Conservation (phyloP, 2,329 filamentous ascomycete genomes). For the Ceratocystis ficicola region DNA sequence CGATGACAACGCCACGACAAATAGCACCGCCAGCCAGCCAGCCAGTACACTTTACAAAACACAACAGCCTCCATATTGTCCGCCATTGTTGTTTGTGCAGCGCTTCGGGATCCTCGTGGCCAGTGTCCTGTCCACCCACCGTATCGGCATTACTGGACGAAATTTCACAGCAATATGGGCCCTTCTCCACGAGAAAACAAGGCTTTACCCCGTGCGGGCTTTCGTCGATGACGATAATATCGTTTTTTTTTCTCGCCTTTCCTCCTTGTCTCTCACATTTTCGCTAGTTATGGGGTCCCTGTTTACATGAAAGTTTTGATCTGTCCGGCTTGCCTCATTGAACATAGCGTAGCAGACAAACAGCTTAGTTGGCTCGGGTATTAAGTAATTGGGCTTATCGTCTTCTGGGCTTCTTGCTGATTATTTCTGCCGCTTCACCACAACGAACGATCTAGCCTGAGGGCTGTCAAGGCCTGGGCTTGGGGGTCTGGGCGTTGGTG, state of each 20-base stretch:
- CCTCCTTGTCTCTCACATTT: not conserved
- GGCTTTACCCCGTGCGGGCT: not conserved
- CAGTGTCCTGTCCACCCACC: conserved; percentile 8
- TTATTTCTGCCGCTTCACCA: too few species aligned
- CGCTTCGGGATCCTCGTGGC: not conserved
- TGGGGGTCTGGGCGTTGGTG: too few species aligned
- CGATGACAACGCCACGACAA: not conserved
- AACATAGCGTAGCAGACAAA: too few species aligned
- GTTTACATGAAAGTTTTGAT: not conserved
- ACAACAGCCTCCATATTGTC: too few species aligned
- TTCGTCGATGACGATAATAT: not conserved
- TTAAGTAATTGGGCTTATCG: too few species aligned
- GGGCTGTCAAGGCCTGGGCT: too few species aligned
- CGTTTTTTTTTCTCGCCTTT: not conserved
- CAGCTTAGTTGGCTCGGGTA: too few species aligned
- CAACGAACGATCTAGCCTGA: too few species aligned
- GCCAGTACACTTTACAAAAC: too few species aligned
- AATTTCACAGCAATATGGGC: not conserved
- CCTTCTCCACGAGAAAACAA: not conserved
- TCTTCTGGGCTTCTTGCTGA: too few species aligned
- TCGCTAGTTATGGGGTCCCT: not conserved
- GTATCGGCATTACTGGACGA: conserved; percentile 2
- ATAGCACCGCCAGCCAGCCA: not conserved
- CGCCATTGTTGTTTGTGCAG: not conserved
- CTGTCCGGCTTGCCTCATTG: too few species aligned